Base-by-base conservation (phyloP, 257 asterid genomes). In the Fraxinus excelsior region DNA sequence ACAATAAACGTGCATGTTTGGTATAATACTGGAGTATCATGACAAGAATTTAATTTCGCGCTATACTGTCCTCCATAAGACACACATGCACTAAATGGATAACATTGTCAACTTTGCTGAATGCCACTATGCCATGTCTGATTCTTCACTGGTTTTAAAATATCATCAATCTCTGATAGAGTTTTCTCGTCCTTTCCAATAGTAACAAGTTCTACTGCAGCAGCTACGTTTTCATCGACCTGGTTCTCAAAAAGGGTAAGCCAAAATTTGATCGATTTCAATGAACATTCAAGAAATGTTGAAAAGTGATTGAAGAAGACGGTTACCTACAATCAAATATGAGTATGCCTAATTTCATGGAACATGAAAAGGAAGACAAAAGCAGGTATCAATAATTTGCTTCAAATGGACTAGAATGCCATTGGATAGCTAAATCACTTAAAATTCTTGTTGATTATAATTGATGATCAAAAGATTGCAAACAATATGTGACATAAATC, bases 41-140 rank as follows among this genome's bases (percentile, higher is more conserved):
- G 46, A 9, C 14, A 40, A 40, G 46, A 40, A 9, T 10, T 2
- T 40, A 38, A 40, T 14, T 40, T 9, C 14, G 62, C 4, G 21
- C 21, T 51, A n/a, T 51, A 5, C 21, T 19, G 19, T 5, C 62
- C 62, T 51, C 21, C 62, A 0, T 18, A 51, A 1, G n/a, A 5
- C 62, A 51, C 19, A 51, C 62, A 51, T 4, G 62, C 23, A 6
- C 62, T 51, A 51, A 51, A 51, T 7, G 21, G 23, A 19, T 7
- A 51, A 58, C 67, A 7, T 8, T 58, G 60, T 86, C 87, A 87
- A 81, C 84, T 79, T 85, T 86, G 84, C 72, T 83, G 91, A 80
- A 92, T 86, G 44, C 99, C 99, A 34, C 98, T 96, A 8, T 94
- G 96, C 99, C 99, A 93, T 53, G 99, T 90, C 72, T 89, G 91